Evolutionary conservation across 2,329 filamentous ascomycete species (phyloP).

Genomic region (Davidsoniella virescens): DNA sequence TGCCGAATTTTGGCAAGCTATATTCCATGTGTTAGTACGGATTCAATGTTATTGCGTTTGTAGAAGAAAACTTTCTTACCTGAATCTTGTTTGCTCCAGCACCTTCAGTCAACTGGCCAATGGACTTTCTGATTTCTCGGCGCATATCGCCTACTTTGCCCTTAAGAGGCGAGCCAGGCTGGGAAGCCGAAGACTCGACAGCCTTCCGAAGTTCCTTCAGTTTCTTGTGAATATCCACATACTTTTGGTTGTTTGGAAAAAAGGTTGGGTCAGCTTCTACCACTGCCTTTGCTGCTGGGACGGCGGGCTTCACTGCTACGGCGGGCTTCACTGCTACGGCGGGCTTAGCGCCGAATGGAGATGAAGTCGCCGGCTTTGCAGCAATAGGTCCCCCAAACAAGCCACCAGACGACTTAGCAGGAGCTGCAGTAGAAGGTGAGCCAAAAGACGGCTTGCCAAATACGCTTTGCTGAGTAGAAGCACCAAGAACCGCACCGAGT

Average conservation of each 20-base stretch:
- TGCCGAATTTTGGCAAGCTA: conserved; percentile 30
- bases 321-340: not conserved
- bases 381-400: not conserved
- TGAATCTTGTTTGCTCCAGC: conserved; percentile 38
- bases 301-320: not conserved
- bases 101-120: conserved; percentile 57
- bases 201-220: conserved; percentile 52
- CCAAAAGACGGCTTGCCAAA: conserved; percentile 1
- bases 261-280: conserved; percentile 10
- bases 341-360: conserved; percentile 1
- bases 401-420: not conserved
- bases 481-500: too few relatives aligned
- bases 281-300: not conserved
- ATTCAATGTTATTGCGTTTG: not conserved
- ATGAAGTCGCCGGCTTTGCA: not conserved
- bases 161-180: conserved; percentile 35
- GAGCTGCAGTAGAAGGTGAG: not conserved
- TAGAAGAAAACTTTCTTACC: not conserved
- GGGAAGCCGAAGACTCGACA: conserved; percentile 39
- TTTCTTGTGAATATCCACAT: conserved; percentile 45
- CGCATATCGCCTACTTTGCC: conserved; percentile 54
- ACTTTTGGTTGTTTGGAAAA: conserved; percentile 24
- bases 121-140: conserved; percentile 50
- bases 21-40: conserved; percentile 9
- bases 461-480: not conserved